Evolutionary conservation across 306 rosid genomes (phyloP), one percentile per base, ranked within the genome.

Genomic region (Pyrus pyrifolia): DNA sequence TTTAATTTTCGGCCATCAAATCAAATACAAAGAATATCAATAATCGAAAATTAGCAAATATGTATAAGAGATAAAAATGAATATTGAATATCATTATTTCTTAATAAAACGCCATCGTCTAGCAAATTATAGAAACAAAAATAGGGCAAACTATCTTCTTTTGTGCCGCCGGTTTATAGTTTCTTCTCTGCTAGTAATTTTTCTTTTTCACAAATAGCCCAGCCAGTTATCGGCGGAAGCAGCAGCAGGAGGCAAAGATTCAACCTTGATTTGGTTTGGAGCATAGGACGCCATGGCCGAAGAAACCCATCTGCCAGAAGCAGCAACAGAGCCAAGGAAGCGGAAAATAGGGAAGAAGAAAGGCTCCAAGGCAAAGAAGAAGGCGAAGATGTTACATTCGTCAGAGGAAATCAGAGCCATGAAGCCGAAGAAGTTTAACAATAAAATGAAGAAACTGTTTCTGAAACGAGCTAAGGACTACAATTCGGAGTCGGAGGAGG

Each of bases 391-490:
- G 79, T 85, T 65, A 27, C 80, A 62, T 21, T 51, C 78, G 0
- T 31, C 78, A 27, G 78, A 68, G 82, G 82, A 57, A 85, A 78
- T 25, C 42, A 15, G 88, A 80, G 74, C 83, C 82, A 67, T 65
- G 80, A 90, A 90, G 86, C 85, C 81, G 30, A 86, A 85, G 72
- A 87, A 83, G 86, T 79, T 91, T 42, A 91, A 92, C 83, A 65
- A 77, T 74, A 86, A 81, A 75, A 89, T 93, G 98, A 87, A 87
- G 91, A 93, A 92, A 80, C 87, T 96, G 23, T 87, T 76, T 64
- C 85, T 76, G 52, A 96, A 93, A 89, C 84, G 99, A 35, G 98
- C 93, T 4, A 86, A 88, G 1, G 91, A 87, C 57, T 96, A 96
- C 85, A 84, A 96, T 83, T 96, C 98, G 19, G 98, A 92, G 11